These are phyloP conservation scores for Ajuga chamaepitys DNA, from an alignment of 257 asterid genomes.

Conservation along the genomic window DNA sequence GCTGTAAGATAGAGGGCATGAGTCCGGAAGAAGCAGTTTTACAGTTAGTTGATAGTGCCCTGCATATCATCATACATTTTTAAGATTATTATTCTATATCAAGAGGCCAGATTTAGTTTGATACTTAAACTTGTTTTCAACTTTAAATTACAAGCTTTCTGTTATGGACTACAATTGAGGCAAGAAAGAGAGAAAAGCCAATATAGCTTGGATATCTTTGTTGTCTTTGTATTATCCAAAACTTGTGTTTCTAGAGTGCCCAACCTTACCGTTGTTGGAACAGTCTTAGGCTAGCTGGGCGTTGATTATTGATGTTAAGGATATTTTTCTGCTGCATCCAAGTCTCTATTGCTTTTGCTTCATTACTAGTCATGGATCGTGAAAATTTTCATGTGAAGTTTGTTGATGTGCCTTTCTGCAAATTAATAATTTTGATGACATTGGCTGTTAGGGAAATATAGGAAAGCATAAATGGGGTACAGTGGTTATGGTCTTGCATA, in stretches of 20 bases:
- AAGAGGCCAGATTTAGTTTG: slow-evolving; percentile 19
- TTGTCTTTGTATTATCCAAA: slow-evolving; percentile 3
- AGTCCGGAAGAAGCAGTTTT: slow-evolving; percentile 10
- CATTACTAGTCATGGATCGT: too few relatives aligned
- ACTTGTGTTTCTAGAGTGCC: neutral
- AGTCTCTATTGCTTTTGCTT: too few relatives aligned
- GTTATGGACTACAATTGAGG: slow-evolving; percentile 13
- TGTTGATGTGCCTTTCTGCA: too few relatives aligned
- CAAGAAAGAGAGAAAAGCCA: slow-evolving; percentile 1
- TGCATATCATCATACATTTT: slow-evolving; percentile 4
- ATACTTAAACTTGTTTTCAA: slow-evolving; percentile 15
- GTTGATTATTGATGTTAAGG: neutral
- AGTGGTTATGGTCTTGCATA: too few relatives aligned
- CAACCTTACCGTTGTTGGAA: too few relatives aligned
- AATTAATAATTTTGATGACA: too few relatives aligned
- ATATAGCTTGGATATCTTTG: slow-evolving; percentile 6
- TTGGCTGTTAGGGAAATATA: too few relatives aligned
- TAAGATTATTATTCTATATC: slow-evolving; percentile 5
- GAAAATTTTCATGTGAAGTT: too few relatives aligned
- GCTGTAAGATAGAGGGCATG: slow-evolving; percentile 18
- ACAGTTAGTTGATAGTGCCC: slow-evolving; percentile 12
- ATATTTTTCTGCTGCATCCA: too few relatives aligned
- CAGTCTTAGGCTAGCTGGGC: too few relatives aligned
- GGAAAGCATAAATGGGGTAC: too few relatives aligned
- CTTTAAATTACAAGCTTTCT: slow-evolving; percentile 12